A percentile compares a stretch with the other conserved stretches of the same genome.
Conservation (phyloP, 805 yeast genomes). For the Starmerella davenportii region DNA sequence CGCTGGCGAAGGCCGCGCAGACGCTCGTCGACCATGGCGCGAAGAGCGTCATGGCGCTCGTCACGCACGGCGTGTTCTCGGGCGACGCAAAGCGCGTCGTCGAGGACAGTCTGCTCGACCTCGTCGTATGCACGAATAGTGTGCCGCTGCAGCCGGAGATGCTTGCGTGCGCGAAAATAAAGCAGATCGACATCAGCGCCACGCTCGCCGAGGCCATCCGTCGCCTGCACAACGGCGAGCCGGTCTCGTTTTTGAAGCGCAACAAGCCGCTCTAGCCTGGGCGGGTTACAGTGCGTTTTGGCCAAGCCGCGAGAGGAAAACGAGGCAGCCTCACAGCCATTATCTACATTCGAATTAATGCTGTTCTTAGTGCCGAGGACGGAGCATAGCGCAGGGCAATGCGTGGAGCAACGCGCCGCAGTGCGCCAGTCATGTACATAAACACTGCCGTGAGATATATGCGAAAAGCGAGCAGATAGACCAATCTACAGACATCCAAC, state of each 20-base stretch:
- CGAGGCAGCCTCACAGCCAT: neutral
- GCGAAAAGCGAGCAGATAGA: too few relatives aligned
- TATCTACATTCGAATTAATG: too few relatives aligned
- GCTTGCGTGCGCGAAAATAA: slow-evolving; percentile 46
- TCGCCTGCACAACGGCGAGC: slow-evolving; percentile 90
- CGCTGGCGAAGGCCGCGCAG: slow-evolving; percentile 87
- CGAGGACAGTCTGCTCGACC: slow-evolving; percentile 44
- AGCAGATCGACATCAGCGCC: slow-evolving; percentile 67
- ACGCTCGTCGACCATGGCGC: slow-evolving; percentile 69
- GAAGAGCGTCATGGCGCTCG: slow-evolving; percentile 71
- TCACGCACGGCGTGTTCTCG: slow-evolving; percentile 86
- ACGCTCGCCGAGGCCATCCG: slow-evolving; percentile 86
- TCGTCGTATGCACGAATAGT: slow-evolving; percentile 81
- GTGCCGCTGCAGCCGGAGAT: slow-evolving; percentile 62
- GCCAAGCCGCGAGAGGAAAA: neutral
- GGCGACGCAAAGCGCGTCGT: slow-evolving; percentile 66
- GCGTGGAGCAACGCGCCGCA: too few relatives aligned
- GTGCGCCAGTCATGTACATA: too few relatives aligned
- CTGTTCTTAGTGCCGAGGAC: too few relatives aligned
- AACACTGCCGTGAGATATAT: too few relatives aligned
- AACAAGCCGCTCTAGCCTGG: slow-evolving; percentile 32
- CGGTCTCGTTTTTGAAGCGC: slow-evolving; percentile 70
- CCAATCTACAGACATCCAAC: too few relatives aligned
- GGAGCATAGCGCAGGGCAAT: too few relatives aligned
- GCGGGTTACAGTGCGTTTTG: too few relatives aligned